These are phyloP conservation scores for Geotrichum restrictum DNA, from an alignment of 1,139 yeast species.

Conservation along the genomic window DNA sequence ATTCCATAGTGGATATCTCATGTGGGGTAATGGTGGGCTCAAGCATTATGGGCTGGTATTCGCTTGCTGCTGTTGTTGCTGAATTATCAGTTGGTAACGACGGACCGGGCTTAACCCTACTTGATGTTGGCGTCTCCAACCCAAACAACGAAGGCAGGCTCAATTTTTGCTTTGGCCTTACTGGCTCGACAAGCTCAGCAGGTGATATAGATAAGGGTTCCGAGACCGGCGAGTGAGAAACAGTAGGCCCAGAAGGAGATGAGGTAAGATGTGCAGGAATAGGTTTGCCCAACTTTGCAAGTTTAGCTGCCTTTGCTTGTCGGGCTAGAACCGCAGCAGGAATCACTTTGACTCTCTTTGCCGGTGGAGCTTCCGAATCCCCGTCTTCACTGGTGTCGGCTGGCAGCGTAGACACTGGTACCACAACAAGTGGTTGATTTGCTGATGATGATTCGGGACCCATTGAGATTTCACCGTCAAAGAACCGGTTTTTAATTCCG, in stretches of 20 bases:
- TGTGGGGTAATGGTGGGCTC: too few relatives aligned
- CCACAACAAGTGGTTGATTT: too few relatives aligned
- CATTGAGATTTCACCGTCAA: slow-evolving; percentile 29
- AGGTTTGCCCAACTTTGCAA: slow-evolving; percentile 14
- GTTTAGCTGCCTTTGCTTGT: slow-evolving; percentile 28
- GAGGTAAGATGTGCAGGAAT: neutral
- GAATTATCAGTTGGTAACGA: slow-evolving; percentile 17
- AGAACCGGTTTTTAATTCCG: slow-evolving; percentile 26
- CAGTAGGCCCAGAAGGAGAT: neutral
- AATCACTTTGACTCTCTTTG: slow-evolving; percentile 23
- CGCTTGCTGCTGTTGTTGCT: slow-evolving; percentile 5
- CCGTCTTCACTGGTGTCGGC: neutral
- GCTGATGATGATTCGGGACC: slow-evolving; percentile 1
- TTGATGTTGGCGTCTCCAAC: neutral
- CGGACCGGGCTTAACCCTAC: slow-evolving; percentile 14
- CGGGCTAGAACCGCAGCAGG: slow-evolving; percentile 33
- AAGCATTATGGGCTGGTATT: slow-evolving; percentile 22
- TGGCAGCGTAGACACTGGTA: neutral
- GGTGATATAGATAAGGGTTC: neutral
- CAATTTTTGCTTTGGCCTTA: slow-evolving; percentile 3
- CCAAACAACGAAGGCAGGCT: slow-evolving; percentile 14
- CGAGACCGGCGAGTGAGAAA: neutral
- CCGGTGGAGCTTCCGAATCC: slow-evolving; percentile 1
- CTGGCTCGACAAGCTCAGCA: neutral
- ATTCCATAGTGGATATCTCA: too few relatives aligned